Conservation (phyloP, 306 rosid genomes). For the Citrullus colocynthis region DNA sequence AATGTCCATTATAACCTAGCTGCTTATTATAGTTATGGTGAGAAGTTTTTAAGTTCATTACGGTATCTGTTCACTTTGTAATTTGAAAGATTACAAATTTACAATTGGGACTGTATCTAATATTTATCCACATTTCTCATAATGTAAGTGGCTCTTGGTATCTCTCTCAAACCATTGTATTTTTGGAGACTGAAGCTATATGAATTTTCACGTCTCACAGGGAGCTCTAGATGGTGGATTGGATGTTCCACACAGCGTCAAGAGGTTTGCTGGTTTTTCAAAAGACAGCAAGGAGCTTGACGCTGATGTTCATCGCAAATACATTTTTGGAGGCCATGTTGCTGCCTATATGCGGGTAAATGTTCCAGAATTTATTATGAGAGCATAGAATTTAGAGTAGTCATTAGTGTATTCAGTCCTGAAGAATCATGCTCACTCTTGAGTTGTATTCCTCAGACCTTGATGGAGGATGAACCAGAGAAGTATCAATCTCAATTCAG, state of each 20-base stretch:
- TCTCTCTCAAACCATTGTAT: background rate
- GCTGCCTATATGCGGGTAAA: slow-evolving; percentile 47
- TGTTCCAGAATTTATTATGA: background rate
- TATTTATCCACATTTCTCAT: background rate
- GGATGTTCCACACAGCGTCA: slow-evolving; percentile 64
- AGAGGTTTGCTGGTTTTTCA: slow-evolving; percentile 53
- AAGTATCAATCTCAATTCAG: slow-evolving; percentile 58
- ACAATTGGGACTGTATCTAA: background rate
- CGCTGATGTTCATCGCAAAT: slow-evolving; percentile 58
- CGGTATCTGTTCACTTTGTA: background rate
- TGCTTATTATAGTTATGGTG: no score
- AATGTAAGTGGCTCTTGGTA: background rate
- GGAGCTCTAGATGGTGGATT: slow-evolving; percentile 68
- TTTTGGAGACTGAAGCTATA: background rate
- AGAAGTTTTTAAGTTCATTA: background rate
- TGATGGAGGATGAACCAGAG: slow-evolving; percentile 59
- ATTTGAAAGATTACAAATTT: background rate
- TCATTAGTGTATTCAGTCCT: background rate
- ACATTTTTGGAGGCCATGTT: slow-evolving; percentile 55
- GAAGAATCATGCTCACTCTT: background rate
- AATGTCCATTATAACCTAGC: background rate
- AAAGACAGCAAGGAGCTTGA: slow-evolving; percentile 48
- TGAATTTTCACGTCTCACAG: slow-evolving; percentile 38
- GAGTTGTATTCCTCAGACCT: slow-evolving; percentile 14
- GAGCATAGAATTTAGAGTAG: background rate